Conservation (phyloP, 257 asterid genomes). For the Solanum pennellii region DNA sequence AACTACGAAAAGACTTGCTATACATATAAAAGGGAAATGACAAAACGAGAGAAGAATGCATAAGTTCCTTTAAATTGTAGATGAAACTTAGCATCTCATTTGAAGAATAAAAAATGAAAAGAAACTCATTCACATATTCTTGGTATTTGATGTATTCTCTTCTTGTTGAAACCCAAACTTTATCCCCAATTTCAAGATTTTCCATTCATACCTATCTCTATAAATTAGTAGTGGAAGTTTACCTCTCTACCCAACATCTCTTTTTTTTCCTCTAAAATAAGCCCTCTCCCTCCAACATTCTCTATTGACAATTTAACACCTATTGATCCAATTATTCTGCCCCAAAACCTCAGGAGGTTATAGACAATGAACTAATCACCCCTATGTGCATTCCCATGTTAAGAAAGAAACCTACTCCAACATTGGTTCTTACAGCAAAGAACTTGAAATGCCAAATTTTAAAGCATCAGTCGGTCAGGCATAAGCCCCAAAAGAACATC, state of each 20-base stretch:
- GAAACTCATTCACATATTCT: background rate
- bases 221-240: background rate
- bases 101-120: background rate
- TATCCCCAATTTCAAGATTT: background rate
- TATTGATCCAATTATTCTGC: background rate
- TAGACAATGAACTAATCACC: background rate
- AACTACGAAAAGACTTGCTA: background rate
- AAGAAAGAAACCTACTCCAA: background rate
- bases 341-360: background rate
- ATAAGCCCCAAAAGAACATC: background rate
- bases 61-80: background rate
- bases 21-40: background rate
- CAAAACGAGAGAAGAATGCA: background rate
- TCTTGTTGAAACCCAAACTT: background rate
- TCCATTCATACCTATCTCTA: background rate
- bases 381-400: background rate
- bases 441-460: background rate
- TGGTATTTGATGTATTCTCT: background rate
- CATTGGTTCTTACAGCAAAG: background rate
- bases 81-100: background rate
- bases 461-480: background rate
- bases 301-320: background rate
- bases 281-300: background rate
- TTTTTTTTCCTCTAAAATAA: background rate
- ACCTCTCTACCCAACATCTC: background rate